A percentile compares a stretch with the other conserved stretches of the same genome.
phyloP scores from a whole-genome alignment of 1,139 yeast genomes.

The Pichia sp. region DNA sequence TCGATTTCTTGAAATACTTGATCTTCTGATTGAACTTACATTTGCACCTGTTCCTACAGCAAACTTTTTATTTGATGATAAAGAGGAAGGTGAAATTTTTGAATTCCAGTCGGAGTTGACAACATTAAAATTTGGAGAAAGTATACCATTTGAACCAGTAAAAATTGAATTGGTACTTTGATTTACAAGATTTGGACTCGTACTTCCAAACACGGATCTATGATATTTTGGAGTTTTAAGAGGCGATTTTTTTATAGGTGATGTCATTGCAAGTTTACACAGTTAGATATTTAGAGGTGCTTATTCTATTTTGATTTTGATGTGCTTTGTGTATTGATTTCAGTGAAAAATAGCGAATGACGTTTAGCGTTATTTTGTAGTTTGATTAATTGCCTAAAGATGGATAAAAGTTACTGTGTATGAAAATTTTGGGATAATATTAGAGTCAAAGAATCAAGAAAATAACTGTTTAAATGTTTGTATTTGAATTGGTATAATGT shows the following conservation, averaged over 20 bases:
- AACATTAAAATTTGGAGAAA: slow-evolving; percentile 31
- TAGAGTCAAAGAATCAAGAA: no score
- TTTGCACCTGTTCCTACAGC: no score
- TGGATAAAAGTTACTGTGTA: no score
- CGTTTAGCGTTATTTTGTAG: no score
- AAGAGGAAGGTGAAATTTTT: background rate
- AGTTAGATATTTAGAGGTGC: background rate
- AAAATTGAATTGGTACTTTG: slow-evolving; percentile 27
- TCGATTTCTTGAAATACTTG: slow-evolving; percentile 5
- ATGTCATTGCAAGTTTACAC: slow-evolving; percentile 1
- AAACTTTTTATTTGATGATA: no score
- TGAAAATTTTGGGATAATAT: no score
- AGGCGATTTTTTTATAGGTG: slow-evolving; percentile 12
- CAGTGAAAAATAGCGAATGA: no score
- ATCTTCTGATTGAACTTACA: no score
- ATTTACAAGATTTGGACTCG: slow-evolving; percentile 27
- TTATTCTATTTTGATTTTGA: background rate
- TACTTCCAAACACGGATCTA: slow-evolving; percentile 27
- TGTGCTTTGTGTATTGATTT: background rate
- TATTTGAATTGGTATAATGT: no score
- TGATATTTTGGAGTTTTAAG: slow-evolving; percentile 23
- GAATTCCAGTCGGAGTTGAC: slow-evolving; percentile 29
- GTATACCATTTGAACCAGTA: slow-evolving; percentile 24
- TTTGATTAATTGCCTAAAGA: no score
- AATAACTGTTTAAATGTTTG: no score